Evolutionary conservation across 1,139 yeast species (phyloP).

Genomic region (Hemisphaericaspora subhashii): DNA sequence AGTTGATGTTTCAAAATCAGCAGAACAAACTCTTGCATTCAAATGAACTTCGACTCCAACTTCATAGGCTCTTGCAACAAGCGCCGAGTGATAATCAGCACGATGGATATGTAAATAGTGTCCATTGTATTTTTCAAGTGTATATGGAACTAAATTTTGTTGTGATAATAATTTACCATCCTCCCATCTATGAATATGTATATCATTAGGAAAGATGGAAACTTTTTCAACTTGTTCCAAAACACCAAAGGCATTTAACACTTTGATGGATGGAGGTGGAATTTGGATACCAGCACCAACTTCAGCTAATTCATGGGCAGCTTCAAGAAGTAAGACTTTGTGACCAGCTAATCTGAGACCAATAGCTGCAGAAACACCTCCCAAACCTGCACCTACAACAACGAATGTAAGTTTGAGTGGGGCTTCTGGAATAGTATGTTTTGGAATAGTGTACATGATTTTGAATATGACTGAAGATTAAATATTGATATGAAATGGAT

Average conservation of each 20-base stretch:
- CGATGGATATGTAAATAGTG: slow-evolving; percentile 29
- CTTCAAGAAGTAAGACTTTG: slow-evolving; percentile 31
- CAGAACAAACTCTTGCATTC: slow-evolving; percentile 21
- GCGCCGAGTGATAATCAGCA: slow-evolving; percentile 29
- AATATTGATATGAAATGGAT: background rate
- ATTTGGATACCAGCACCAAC: slow-evolving; percentile 44
- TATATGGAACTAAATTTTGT: slow-evolving; percentile 23
- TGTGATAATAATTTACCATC: slow-evolving; percentile 23
- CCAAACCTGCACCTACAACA: slow-evolving; percentile 37
- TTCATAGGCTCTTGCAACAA: slow-evolving; percentile 24
- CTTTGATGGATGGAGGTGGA: slow-evolving; percentile 31
- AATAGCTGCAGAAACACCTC: slow-evolving; percentile 37
- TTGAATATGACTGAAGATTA: background rate
- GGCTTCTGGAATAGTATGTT: slow-evolving; percentile 9
- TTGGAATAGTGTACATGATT: slow-evolving; percentile 5
- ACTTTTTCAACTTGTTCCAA: slow-evolving; percentile 19
- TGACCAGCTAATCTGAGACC: slow-evolving; percentile 33
- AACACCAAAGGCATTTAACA: slow-evolving; percentile 25
- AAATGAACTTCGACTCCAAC: slow-evolving; percentile 21
- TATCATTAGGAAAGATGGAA: slow-evolving; percentile 25
- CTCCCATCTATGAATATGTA: slow-evolving; percentile 23
- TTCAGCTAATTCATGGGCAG: slow-evolving; percentile 32
- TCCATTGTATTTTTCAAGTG: slow-evolving; percentile 20
- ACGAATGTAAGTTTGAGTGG: slow-evolving; percentile 7
- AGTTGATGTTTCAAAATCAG: slow-evolving; percentile 22